Conservation (phyloP, 2,329 filamentous ascomycete genomes). For the Tolypocladium sp. region DNA sequence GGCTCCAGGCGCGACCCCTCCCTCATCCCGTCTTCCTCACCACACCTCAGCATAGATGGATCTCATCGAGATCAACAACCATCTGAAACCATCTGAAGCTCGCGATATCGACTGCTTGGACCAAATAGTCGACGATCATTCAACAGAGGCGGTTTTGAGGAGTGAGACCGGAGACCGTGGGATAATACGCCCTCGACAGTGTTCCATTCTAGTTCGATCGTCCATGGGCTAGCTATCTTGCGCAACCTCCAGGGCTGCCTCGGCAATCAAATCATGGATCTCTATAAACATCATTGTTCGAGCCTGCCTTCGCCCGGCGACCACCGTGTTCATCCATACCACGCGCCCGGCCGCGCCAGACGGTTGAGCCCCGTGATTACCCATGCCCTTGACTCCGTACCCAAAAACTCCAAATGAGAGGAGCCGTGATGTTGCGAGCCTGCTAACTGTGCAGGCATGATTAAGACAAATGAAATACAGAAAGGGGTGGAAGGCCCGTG, state of each 20-base stretch:
- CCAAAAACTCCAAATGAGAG: not conserved
- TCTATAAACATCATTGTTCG: not conserved
- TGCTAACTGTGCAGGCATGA: not conserved
- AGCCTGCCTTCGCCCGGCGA: not conserved
- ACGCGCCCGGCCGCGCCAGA: not conserved
- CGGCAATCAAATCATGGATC: not conserved
- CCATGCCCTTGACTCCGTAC: not conserved
- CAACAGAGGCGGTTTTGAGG: not conserved
- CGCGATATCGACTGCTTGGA: not conserved
- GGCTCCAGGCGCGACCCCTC: no score
- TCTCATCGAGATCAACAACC: not conserved
- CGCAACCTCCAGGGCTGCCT: not conserved
- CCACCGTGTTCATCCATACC: not conserved
- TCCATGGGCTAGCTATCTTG: not conserved
- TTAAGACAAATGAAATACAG: not conserved
- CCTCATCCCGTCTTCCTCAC: no score
- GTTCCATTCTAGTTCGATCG: not conserved
- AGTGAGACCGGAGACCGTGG: not conserved
- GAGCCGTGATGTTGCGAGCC: not conserved
- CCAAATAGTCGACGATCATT: not conserved
- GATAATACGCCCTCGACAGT: not conserved
- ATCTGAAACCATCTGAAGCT: not conserved
- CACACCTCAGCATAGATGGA: not conserved
- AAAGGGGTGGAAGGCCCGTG: not conserved
- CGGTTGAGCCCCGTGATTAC: not conserved